Percentiles rank a stretch among this genome's conserved stretches.
Conservation (phyloP, 176 grass and related monocot genomes). For the Oryza meyeriana region DNA sequence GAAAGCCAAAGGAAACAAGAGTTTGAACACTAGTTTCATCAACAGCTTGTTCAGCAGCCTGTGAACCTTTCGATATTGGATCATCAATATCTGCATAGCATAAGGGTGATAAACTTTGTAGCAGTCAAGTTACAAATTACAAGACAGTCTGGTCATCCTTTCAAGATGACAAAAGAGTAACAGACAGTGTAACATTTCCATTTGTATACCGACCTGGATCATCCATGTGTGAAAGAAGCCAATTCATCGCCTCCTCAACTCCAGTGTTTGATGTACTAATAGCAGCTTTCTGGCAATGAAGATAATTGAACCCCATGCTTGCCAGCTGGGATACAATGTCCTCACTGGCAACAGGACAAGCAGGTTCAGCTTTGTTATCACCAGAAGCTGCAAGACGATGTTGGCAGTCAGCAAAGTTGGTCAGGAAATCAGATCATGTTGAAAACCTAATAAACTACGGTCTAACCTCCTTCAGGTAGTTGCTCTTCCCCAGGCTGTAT, state of each 20-base stretch:
- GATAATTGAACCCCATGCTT: slow-evolving; percentile 91
- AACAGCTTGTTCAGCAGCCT: slow-evolving; percentile 44
- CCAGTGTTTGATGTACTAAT: slow-evolving; percentile 87
- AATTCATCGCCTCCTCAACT: slow-evolving; percentile 93
- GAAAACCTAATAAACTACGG: neutral
- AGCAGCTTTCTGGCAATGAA: slow-evolving; percentile 95
- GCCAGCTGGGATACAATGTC: slow-evolving; percentile 92
- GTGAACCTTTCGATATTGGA: slow-evolving; percentile 59
- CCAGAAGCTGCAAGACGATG: slow-evolving; percentile 48
- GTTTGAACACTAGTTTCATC: slow-evolving; percentile 90
- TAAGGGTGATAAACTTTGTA: neutral
- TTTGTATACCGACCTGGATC: slow-evolving; percentile 65
- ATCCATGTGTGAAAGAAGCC: slow-evolving; percentile 92
- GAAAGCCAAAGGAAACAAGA: slow-evolving; percentile 91
- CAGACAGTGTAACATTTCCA: neutral
- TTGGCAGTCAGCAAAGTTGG: slow-evolving; percentile 18
- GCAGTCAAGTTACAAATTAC: neutral
- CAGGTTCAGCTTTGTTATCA: slow-evolving; percentile 44
- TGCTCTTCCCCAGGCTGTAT: slow-evolving; percentile 91
- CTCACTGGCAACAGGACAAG: slow-evolving; percentile 55
- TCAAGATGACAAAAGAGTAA: neutral
- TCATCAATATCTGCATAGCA: slow-evolving; percentile 80
- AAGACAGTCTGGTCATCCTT: neutral
- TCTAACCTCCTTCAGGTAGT: slow-evolving; percentile 81
- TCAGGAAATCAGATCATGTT: neutral